A percentile compares a stretch with the other conserved stretches of the same genome.
These are phyloP conservation scores for Diaporthe australafricana DNA, from an alignment of 2,329 filamentous ascomycete species.

Conservation along the genomic window DNA sequence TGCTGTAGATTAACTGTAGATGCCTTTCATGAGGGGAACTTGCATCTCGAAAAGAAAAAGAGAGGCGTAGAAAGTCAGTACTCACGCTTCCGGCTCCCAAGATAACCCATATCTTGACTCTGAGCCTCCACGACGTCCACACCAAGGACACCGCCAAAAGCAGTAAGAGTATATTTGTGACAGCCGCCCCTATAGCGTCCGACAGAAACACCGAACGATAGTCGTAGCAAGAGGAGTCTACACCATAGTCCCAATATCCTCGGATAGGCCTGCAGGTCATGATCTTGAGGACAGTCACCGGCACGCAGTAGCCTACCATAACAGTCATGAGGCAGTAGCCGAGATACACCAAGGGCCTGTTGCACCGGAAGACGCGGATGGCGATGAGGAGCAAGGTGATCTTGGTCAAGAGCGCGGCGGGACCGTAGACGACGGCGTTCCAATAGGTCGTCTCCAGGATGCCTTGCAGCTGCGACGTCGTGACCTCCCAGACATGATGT, in stretches of 20 bases:
- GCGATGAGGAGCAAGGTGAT: background rate
- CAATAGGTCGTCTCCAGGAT: constrained; percentile 7
- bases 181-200: background rate
- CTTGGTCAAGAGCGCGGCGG: background rate
- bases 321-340: background rate
- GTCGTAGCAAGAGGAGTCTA: background rate
- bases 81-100: constrained; percentile 7
- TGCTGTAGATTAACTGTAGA: too few species aligned
- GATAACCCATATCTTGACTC: background rate
- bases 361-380: background rate
- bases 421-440: background rate
- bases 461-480: background rate
- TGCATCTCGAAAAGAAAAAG: too few species aligned
- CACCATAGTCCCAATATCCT: background rate
- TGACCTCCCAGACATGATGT: background rate
- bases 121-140: background rate
- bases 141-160: background rate
- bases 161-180: background rate
- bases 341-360: background rate
- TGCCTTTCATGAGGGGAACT: too few species aligned
- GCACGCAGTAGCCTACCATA: background rate
- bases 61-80: background rate
- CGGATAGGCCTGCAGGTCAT: background rate
- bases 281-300: background rate
- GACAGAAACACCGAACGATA: background rate